Evolutionary conservation across 225 moss, liverwort and hornwort species (phyloP).

Genomic region (Asterella californica): DNA sequence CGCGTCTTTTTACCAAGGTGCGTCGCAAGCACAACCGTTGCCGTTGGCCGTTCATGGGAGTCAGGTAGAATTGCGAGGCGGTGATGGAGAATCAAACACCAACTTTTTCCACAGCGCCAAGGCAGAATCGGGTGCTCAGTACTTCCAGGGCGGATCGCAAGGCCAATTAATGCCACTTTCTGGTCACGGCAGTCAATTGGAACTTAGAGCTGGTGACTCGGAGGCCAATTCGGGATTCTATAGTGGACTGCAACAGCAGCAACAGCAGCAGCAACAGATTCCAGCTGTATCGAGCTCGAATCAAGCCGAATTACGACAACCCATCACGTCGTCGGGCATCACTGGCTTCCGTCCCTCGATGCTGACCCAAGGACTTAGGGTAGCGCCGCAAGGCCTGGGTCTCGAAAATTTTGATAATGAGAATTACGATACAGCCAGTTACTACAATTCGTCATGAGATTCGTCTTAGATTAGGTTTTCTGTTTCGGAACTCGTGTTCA

Average conservation of each 20-base stretch:
- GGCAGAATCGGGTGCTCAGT: constrained; percentile 7
- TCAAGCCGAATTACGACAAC: constrained; percentile 16
- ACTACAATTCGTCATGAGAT: not conserved
- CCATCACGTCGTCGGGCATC: constrained; percentile 12
- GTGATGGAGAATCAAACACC: constrained; percentile 7
- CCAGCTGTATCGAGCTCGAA: constrained; percentile 2
- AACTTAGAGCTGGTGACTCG: constrained; percentile 13
- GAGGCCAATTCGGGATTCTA: constrained; percentile 18
- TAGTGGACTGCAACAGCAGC: constrained; percentile 16
- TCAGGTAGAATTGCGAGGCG: constrained; percentile 15
- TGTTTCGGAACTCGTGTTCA: too few relatives aligned
- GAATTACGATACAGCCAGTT: constrained; percentile 13
- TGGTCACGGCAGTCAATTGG: constrained; percentile 14
- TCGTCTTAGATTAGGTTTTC: too few relatives aligned
- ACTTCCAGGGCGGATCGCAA: constrained; percentile 17
- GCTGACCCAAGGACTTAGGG: constrained; percentile 13
- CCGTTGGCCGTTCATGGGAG: not conserved
- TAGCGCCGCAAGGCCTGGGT: constrained; percentile 20
- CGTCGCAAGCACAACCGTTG: constrained; percentile 3
- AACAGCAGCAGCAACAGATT: not conserved
- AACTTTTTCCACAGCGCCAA: constrained; percentile 15
- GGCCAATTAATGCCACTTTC: constrained; percentile 15
- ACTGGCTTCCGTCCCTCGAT: constrained; percentile 4
- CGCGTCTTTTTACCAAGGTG: constrained; percentile 4
- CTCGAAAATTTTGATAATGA: constrained; percentile 19